phyloP scores from a whole-genome alignment of 495 filamentous ascomycete genomes.

The Hyaloscypha bicolor region DNA sequence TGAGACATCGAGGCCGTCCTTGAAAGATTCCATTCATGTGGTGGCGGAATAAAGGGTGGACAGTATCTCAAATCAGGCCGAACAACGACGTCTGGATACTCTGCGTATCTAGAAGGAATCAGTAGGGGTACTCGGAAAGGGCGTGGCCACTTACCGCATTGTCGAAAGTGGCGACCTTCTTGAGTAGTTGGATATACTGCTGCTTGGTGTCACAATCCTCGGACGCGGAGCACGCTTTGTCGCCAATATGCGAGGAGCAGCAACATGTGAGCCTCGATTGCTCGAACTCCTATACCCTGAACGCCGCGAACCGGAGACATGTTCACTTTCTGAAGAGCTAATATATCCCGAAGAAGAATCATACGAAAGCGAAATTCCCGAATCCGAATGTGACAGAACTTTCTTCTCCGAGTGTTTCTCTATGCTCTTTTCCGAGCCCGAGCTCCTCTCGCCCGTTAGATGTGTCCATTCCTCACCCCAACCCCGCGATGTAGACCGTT shows the following conservation, averaged over 20 bases:
- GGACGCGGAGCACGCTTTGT: slow-evolving; percentile 11
- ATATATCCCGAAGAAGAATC: slow-evolving; percentile 20
- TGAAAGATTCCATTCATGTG: slow-evolving; percentile 27
- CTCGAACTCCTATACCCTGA: background rate
- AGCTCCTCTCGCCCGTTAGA: slow-evolving; percentile 1
- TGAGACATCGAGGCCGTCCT: slow-evolving; percentile 19
- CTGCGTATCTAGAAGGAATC: slow-evolving; percentile 15
- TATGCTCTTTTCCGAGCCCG: background rate
- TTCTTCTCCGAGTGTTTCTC: slow-evolving; percentile 1
- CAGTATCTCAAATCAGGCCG: slow-evolving; percentile 19
- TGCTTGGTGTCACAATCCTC: slow-evolving; percentile 26
- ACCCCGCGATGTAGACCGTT: background rate
- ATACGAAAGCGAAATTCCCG: slow-evolving; percentile 17
- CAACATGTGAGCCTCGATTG: slow-evolving; percentile 6
- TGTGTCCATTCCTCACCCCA: slow-evolving; percentile 26
- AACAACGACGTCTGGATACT: slow-evolving; percentile 22
- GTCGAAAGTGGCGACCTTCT: slow-evolving; percentile 26
- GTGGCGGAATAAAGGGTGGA: slow-evolving; percentile 16
- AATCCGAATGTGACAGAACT: slow-evolving; percentile 16
- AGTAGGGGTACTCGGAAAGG: background rate
- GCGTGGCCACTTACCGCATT: slow-evolving; percentile 16
- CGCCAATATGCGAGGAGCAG: background rate
- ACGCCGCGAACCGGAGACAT: background rate
- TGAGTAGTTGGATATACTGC: slow-evolving; percentile 24
- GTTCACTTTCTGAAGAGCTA: slow-evolving; percentile 10